Evolutionary conservation across 2,329 filamentous ascomycete species (phyloP).

Genomic region (Aspergillus uvarum): DNA sequence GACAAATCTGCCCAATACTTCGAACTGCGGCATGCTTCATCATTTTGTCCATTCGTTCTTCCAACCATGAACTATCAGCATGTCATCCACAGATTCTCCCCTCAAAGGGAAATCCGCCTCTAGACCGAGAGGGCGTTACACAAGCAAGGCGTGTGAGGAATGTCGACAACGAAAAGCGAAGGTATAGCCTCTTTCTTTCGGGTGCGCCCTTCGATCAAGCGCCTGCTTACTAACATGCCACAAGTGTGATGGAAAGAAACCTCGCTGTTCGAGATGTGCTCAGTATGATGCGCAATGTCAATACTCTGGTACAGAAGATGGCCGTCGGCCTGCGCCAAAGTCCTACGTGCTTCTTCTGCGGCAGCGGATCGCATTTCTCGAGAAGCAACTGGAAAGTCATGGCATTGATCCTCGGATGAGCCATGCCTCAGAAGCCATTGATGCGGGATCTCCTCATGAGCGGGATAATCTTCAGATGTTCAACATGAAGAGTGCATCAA

Average conservation of each 20-base stretch:
- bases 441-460: not conserved
- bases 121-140: slow-evolving; percentile 23
- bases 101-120: not conserved
- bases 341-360: slow-evolving; percentile 38
- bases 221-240: not conserved
- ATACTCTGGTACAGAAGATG: slow-evolving; percentile 34
- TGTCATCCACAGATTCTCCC: not conserved
- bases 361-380: slow-evolving; percentile 33
- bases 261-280: slow-evolving; percentile 35
- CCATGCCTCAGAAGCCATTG: slow-evolving; percentile 11
- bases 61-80: not conserved
- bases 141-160: slow-evolving; percentile 37
- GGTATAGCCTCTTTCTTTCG: slow-evolving; percentile 20
- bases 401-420: slow-evolving; percentile 32
- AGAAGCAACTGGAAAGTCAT: slow-evolving; percentile 29
- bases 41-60: not conserved
- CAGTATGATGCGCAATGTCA: slow-evolving; percentile 31
- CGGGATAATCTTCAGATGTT: not conserved
- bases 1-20: not conserved
- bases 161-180: slow-evolving; percentile 40
- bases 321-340: slow-evolving; percentile 37
- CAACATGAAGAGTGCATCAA: slow-evolving; percentile 7
- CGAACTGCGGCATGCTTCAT: not conserved
- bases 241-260: slow-evolving; percentile 36
- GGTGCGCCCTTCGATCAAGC: not conserved